These are phyloP conservation scores for Tricladium varicosporioides DNA, from an alignment of 2,329 filamentous ascomycete species.

Conservation along the genomic window DNA sequence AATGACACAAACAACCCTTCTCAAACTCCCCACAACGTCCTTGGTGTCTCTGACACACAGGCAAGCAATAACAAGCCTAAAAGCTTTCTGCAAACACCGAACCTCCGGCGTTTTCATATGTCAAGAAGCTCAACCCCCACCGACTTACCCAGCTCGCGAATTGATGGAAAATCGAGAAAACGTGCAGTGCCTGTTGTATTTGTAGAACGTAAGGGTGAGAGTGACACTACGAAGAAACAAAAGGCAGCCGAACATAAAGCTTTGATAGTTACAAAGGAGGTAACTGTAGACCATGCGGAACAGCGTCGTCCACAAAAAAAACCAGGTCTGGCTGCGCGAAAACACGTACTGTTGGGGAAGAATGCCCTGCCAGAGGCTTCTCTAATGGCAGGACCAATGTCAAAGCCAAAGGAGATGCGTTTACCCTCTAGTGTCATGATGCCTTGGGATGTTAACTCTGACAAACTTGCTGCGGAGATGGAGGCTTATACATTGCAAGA, in stretches of 20 bases:
- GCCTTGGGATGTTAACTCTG: slow-evolving; percentile 34
- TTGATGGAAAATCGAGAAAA: slow-evolving; percentile 13
- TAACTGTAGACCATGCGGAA: not conserved
- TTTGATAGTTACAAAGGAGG: not conserved
- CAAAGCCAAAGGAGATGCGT: slow-evolving; percentile 28
- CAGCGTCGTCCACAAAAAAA: slow-evolving; percentile 25
- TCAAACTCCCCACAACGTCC: no score
- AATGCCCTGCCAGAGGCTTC: slow-evolving; percentile 13
- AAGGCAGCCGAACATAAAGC: not conserved
- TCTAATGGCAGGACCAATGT: not conserved
- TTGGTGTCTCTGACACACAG: not conserved
- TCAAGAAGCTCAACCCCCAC: slow-evolving; percentile 42
- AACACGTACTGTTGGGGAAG: slow-evolving; percentile 4
- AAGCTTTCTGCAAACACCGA: slow-evolving; percentile 2
- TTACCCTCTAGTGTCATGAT: slow-evolving; percentile 39
- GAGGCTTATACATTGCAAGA: slow-evolving; percentile 57
- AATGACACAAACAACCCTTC: no score
- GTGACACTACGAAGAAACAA: slow-evolving; percentile 30
- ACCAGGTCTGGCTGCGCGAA: slow-evolving; percentile 25
- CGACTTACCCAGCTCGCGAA: not conserved
- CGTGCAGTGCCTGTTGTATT: slow-evolving; percentile 45
- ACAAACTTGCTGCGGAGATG: slow-evolving; percentile 53
- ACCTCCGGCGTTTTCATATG: slow-evolving; percentile 55
- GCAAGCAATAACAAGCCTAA: slow-evolving; percentile 1
- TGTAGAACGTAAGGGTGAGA: slow-evolving; percentile 45